Evolutionary conservation across 805 yeast genomes (phyloP).

Genomic region (Wickerhamomyces hampshirensis): DNA sequence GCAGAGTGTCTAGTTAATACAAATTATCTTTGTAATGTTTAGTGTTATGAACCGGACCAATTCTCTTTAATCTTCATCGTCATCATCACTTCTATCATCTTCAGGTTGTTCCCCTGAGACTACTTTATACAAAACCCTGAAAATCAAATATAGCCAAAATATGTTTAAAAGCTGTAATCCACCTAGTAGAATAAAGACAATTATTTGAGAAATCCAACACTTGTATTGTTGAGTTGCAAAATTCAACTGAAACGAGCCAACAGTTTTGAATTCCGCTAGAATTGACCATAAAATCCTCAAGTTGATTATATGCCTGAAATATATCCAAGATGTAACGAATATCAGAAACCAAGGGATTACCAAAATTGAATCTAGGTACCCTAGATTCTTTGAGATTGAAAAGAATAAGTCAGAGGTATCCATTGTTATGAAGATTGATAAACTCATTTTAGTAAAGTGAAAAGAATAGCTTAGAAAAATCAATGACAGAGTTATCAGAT

Average conservation of each 20-base stretch:
- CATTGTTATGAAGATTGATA: constrained; percentile 88
- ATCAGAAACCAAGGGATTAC: constrained; percentile 60
- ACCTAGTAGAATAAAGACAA: constrained; percentile 69
- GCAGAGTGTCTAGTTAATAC: no score
- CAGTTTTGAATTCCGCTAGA: constrained; percentile 76
- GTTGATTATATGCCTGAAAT: constrained; percentile 82
- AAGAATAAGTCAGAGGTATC: constrained; percentile 87
- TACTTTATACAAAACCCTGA: constrained; percentile 68
- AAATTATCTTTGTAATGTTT: no score
- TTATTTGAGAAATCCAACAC: constrained; percentile 90
- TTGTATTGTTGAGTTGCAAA: constrained; percentile 90
- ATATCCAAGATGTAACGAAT: constrained; percentile 74
- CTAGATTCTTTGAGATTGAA: constrained; percentile 77
- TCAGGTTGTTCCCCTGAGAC: constrained; percentile 26
- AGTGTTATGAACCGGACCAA: no score
- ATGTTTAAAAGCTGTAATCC: constrained; percentile 81
- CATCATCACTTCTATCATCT: constrained; percentile 48
- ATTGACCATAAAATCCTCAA: constrained; percentile 76
- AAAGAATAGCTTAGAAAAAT: constrained; percentile 85
- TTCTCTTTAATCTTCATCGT: no score
- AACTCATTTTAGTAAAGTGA: constrained; percentile 95
- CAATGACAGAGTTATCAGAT: constrained; percentile 79
- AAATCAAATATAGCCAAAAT: constrained; percentile 84
- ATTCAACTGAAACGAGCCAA: constrained; percentile 73
- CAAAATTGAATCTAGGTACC: constrained; percentile 65